Percentiles rank a stretch among this genome's conserved stretches.
These are phyloP conservation scores for Thraustochytrium striatum DNA, from an alignment of 352 stramenopile genomes.

Conservation along the genomic window DNA sequence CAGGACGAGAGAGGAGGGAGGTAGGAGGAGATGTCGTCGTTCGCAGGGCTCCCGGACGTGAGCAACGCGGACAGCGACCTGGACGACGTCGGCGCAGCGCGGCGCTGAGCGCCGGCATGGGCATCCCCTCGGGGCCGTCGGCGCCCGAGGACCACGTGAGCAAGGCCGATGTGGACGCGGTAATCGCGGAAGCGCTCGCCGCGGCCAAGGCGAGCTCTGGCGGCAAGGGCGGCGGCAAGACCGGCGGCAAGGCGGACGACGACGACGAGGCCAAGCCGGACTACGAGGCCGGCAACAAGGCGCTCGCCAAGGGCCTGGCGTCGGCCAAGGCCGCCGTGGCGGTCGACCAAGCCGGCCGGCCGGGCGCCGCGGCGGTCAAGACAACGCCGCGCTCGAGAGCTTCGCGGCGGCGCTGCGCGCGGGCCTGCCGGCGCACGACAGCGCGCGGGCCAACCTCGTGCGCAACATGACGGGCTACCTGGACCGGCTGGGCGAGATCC, in stretches of 20 bases:
- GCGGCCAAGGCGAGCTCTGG: too few species aligned
- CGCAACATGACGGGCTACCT: slow-evolving; percentile 20
- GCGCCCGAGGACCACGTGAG: slow-evolving; percentile 32
- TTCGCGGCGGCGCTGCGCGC: slow-evolving; percentile 7
- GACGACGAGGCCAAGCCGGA: background rate
- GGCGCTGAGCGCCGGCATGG: slow-evolving; percentile 3
- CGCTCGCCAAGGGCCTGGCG: background rate
- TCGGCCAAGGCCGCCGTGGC: background rate
- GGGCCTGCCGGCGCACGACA: background rate
- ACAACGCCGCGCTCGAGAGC: slow-evolving; percentile 5
- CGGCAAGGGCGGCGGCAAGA: background rate
- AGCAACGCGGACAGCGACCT: background rate
- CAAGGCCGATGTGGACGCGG: slow-evolving; percentile 12
- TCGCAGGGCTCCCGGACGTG: background rate
- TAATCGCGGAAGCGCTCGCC: slow-evolving; percentile 3
- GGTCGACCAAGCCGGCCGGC: background rate
- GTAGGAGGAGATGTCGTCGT: too few species aligned
- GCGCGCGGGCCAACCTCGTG: slow-evolving; percentile 6
- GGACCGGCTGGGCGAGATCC: slow-evolving; percentile 24
- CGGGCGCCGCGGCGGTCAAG: background rate
- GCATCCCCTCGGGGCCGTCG: background rate
- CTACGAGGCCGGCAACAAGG: background rate
- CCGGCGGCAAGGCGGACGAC: background rate
- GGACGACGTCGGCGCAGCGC: slow-evolving; percentile 11
- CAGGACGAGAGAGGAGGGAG: too few species aligned